Evolutionary conservation across 108 stramenopile genomes (phyloP).

Genomic region (Mayamaea pseudoterrestris): DNA sequence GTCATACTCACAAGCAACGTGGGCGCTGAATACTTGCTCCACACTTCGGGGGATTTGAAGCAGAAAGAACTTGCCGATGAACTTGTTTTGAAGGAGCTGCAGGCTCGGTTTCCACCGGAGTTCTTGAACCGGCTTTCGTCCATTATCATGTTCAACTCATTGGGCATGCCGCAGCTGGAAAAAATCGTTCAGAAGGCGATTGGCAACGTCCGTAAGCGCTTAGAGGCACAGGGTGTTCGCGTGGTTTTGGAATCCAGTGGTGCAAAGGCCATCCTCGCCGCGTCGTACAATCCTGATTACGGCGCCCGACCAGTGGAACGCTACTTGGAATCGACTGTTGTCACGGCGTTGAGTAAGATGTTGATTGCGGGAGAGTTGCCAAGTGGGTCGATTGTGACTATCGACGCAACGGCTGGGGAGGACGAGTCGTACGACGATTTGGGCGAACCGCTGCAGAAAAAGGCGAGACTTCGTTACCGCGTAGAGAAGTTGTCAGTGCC

Average conservation of each 20-base stretch:
- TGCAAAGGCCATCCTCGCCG: constrained; percentile 54
- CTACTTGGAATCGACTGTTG: constrained; percentile 65
- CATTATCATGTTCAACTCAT: constrained; percentile 83
- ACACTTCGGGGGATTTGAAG: constrained; percentile 25
- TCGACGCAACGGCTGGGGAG: constrained; percentile 45
- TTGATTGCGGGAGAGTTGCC: constrained; percentile 58
- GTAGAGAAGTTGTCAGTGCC: no score
- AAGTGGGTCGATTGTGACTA: constrained; percentile 58
- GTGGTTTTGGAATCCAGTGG: constrained; percentile 66
- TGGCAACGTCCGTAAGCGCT: constrained; percentile 48
- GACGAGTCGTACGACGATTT: constrained; percentile 44
- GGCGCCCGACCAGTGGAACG: constrained; percentile 81
- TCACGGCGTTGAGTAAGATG: constrained; percentile 72
- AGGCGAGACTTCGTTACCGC: constrained; percentile 5
- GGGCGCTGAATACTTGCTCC: constrained; percentile 68
- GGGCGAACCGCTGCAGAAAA: constrained; percentile 16
- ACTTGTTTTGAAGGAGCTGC: constrained; percentile 69
- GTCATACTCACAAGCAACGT: constrained; percentile 93
- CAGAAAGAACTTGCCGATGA: constrained; percentile 24
- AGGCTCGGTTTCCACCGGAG: constrained; percentile 78
- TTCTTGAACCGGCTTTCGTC: constrained; percentile 94
- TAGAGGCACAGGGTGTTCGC: constrained; percentile 40
- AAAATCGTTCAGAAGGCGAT: constrained; percentile 76
- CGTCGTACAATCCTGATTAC: constrained; percentile 61
- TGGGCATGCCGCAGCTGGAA: constrained; percentile 65